These are phyloP conservation scores for Lepidium aucheri DNA, from an alignment of 345 rosid genomes.

Conservation along the genomic window DNA sequence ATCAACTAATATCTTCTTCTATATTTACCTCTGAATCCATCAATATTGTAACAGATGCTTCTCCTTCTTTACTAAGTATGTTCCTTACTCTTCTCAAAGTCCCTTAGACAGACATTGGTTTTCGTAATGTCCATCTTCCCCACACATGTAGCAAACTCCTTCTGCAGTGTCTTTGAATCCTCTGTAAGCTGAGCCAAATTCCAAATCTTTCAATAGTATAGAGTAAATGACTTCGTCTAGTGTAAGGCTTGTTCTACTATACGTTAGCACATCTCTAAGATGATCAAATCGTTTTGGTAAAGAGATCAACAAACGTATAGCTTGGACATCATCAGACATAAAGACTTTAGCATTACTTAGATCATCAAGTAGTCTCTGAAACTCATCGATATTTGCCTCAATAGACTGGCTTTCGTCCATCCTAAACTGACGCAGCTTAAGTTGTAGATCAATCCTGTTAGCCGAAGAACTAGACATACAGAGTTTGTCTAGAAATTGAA, in stretches of 20 bases:
- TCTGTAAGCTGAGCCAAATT: background rate
- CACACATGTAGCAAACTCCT: background rate
- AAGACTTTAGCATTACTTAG: background rate
- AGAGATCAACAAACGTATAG: background rate
- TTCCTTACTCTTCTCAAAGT: background rate
- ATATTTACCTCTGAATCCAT: background rate
- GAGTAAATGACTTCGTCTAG: background rate
- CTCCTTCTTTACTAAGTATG: background rate
- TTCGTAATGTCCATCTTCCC: slow-evolving; percentile 2
- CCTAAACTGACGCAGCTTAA: background rate
- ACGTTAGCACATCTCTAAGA: background rate
- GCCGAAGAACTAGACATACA: too few species aligned
- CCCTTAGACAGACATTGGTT: background rate
- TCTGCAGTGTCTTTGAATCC: background rate
- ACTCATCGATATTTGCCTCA: background rate
- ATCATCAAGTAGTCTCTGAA: background rate
- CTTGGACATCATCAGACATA: background rate
- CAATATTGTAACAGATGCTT: background rate
- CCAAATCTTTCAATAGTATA: background rate
- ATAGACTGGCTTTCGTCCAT: background rate
- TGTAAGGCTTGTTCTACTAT: background rate
- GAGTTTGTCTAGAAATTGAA: background rate
- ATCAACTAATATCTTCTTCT: too few species aligned
- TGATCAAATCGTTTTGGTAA: background rate
- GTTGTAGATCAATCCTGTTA: background rate